Percentiles rank a stretch among this genome's conserved stretches.
Conservation (phyloP, 306 rosid genomes). For the Acmispon strigosus region DNA sequence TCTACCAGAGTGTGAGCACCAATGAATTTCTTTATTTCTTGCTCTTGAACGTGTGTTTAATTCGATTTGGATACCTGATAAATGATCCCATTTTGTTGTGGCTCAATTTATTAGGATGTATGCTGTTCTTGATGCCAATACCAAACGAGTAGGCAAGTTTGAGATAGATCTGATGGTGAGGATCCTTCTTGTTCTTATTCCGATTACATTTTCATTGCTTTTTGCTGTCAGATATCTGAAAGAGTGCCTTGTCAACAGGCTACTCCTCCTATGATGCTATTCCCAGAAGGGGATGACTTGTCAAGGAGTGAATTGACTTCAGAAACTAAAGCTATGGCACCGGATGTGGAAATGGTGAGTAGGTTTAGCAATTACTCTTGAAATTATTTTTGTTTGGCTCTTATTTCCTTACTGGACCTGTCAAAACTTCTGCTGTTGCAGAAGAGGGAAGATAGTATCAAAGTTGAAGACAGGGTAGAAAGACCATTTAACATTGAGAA, state of each 20-base stretch:
- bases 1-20: constrained; percentile 43
- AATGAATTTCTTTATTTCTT: background rate
- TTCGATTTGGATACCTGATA: background rate
- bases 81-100: background rate
- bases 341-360: constrained; percentile 34
- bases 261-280: constrained; percentile 46
- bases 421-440: constrained; percentile 22
- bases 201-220: constrained; percentile 9
- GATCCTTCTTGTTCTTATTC: constrained; percentile 8
- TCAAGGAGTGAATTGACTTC: constrained; percentile 29
- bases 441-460: constrained; percentile 25
- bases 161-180: constrained; percentile 76
- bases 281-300: constrained; percentile 28
- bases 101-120: constrained; percentile 30
- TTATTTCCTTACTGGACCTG: background rate
- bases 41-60: background rate
- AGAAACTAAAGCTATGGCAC: constrained; percentile 20
- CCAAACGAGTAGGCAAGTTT: constrained; percentile 37
- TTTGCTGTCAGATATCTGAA: constrained; percentile 27
- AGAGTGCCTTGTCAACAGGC: constrained; percentile 39
- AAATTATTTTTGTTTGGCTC: background rate
- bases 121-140: constrained; percentile 15
- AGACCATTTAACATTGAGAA: constrained; percentile 18
- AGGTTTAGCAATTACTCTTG: constrained; percentile 9
- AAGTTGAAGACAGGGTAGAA: constrained; percentile 35